Conservation (phyloP, 202 grass and related monocot species). For the Eragrostis tef region DNA sequence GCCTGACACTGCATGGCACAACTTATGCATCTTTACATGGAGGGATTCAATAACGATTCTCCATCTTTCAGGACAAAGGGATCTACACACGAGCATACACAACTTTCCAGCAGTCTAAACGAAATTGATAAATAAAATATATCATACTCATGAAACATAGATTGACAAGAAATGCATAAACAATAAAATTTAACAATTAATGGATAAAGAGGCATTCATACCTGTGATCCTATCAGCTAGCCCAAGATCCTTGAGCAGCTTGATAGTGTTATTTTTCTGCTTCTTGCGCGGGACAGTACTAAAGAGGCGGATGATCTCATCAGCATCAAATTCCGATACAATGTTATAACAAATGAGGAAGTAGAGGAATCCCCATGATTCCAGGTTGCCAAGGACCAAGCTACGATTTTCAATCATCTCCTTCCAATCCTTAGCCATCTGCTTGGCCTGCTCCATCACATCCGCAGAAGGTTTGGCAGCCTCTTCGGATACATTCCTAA, state of each 20-base stretch:
- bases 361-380: slow-evolving; percentile 48
- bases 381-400: slow-evolving; percentile 9
- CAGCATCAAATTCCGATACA: slow-evolving; percentile 38
- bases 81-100: neutral
- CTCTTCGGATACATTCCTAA: slow-evolving; percentile 12
- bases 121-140: slow-evolving; percentile 4
- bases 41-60: slow-evolving; percentile 4
- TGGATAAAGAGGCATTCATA: slow-evolving; percentile 26
- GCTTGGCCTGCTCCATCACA: slow-evolving; percentile 38
- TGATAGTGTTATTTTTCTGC: neutral
- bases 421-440: slow-evolving; percentile 52
- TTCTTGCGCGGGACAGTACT: slow-evolving; percentile 29
- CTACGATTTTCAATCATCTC: slow-evolving; percentile 20
- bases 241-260: slow-evolving; percentile 43
- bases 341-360: slow-evolving; percentile 55
- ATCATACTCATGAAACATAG: slow-evolving; percentile 20
- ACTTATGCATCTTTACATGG: slow-evolving; percentile 2
- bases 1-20: neutral
- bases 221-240: slow-evolving; percentile 40
- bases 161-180: slow-evolving; percentile 2
- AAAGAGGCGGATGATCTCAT: slow-evolving; percentile 45
- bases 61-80: neutral
- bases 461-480: slow-evolving; percentile 14
- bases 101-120: neutral
- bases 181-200: slow-evolving; percentile 5